Percentiles rank a stretch among this genome's conserved stretches.
Evolutionary conservation across 345 rosid genomes (phyloP).

Genomic region (Linum tenue): DNA sequence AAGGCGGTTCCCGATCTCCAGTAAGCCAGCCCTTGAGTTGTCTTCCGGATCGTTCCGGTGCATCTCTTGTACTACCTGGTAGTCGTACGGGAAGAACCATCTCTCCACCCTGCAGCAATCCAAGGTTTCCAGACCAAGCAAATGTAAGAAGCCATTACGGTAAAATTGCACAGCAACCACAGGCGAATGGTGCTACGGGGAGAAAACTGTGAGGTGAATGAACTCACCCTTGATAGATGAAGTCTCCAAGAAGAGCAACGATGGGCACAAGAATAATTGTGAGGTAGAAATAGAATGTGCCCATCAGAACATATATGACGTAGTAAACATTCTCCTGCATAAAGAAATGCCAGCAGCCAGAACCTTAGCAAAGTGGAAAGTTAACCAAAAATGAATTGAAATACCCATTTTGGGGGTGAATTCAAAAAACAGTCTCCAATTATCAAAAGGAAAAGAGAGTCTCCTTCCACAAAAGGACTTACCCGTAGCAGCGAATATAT

Average conservation of each 20-base stretch:
- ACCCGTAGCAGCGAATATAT: conserved; percentile 54
- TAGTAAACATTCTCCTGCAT: conserved; percentile 73
- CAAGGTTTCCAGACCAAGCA: background rate
- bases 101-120: conserved; percentile 55
- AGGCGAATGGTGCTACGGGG: background rate
- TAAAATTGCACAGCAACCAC: background rate
- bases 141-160: background rate
- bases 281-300: conserved; percentile 83
- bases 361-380: background rate
- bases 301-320: conserved; percentile 80
- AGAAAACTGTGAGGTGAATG: background rate
- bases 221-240: conserved; percentile 80
- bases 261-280: conserved; percentile 69
- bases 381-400: background rate
- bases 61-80: conserved; percentile 86
- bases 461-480: conserved; percentile 6
- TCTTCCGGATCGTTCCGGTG: conserved; percentile 64
- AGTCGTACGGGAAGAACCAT: conserved; percentile 94
- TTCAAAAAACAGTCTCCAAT: background rate
- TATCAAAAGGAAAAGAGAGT: conserved; percentile 2
- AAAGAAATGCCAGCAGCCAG: conserved; percentile 12
- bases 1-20: conserved; percentile 50
- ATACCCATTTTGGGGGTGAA: background rate
- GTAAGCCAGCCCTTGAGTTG: conserved; percentile 26
- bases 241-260: conserved; percentile 84